Evolutionary conservation across 495 filamentous ascomycete genomes (phyloP).

Genomic region (Terfezia boudieri): DNA sequence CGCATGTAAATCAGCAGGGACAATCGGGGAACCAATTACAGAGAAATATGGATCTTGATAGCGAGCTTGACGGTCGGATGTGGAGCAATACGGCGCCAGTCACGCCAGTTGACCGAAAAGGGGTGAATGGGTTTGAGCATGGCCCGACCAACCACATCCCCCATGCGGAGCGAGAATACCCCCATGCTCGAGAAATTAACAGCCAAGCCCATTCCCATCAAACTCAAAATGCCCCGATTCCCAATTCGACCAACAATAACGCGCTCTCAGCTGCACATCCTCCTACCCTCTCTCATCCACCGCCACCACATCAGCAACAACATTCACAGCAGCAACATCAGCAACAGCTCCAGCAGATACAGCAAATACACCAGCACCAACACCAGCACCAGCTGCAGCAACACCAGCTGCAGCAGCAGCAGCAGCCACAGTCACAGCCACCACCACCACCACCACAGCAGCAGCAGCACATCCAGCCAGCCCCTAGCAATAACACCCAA

Average conservation of each 20-base stretch:
- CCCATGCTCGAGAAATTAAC: too few relatives aligned
- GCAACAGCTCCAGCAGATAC: constrained; percentile 7
- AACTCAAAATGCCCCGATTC: background rate
- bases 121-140: background rate
- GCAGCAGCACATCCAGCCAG: constrained; percentile 2
- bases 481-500: constrained; percentile 4
- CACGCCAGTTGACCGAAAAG: background rate
- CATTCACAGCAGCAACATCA: constrained; percentile 4
- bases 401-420: constrained; percentile 8
- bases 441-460: background rate
- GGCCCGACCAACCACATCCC: background rate
- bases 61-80: background rate
- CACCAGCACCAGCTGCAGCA: constrained; percentile 7
- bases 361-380: constrained; percentile 7
- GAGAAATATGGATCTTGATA: background rate
- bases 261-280: background rate
- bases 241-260: background rate
- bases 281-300: too few relatives aligned
- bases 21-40: background rate
- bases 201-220: too few relatives aligned
- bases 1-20: background rate
- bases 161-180: too few relatives aligned
- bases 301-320: background rate
- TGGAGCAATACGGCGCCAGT: background rate
- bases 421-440: constrained; percentile 7